Evolutionary conservation across 495 filamentous ascomycete species (phyloP), one percentile per base, ranked within the genome.

Genomic region (Opeltia flavorubescens): DNA sequence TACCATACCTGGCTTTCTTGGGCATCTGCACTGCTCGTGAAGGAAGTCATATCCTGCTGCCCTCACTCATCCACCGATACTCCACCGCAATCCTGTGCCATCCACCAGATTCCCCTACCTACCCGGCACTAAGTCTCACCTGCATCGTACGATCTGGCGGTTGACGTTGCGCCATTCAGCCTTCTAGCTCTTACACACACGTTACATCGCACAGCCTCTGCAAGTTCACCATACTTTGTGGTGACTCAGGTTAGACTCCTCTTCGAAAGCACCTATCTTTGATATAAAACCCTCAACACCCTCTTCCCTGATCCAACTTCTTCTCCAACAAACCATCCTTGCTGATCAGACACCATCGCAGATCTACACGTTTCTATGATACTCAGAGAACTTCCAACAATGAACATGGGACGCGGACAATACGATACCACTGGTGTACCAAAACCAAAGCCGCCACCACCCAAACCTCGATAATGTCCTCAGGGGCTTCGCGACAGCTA

Each of bases 401-500:
- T 58, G 51, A 76, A 76, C 58, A 76, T 77, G 73, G 74, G 73
- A 52, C 69, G 74, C 43, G 74, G 74, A 44, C 71, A 70, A 53
- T 77, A 77, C 52, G 74, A 77, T 50, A 77, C 73, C 45, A 77
- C 74, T 3, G 74, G 73, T 20, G 68, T 75, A 17, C 69, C 73
- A 57, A 75, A 75, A 60, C 74, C 74, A 36, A 66, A 70, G 46
- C 67, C 67, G 55, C 72, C 72, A 48, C 68, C 66, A 50, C 38
- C 38, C 25, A 44, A 44, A 44, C 42, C 42, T 8, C 42, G 42
- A 44, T 44, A 17, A 44, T 28, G 26, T 13, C 13, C n/a, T 25
- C 7, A 11, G 9, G 31, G 24, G 43, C 43, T 46, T 46, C 43
- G 43, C 28, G 29, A 46, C 25, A 25, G 28, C 28, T 13, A 18